phyloP scores from a whole-genome alignment of 805 yeast species.

The Wickerhamiella sergipiensis region DNA sequence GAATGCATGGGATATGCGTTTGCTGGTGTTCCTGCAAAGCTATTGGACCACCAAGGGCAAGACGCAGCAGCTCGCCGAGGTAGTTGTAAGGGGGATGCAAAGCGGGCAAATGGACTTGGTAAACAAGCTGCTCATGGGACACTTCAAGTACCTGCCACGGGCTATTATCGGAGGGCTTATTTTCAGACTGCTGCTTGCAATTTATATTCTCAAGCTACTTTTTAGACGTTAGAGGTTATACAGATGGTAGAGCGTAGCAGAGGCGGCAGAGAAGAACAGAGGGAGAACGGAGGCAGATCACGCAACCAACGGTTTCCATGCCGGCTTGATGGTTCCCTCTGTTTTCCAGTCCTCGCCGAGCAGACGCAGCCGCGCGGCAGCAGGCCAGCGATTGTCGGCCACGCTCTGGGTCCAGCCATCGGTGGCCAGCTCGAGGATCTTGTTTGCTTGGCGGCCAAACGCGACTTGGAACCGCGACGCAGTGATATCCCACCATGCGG shows the following conservation, averaged over 20 bases:
- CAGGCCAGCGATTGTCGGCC: conserved; percentile 44
- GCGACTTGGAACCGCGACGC: conserved; percentile 40
- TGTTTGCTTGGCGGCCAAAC: conserved; percentile 59
- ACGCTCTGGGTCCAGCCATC: conserved; percentile 41
- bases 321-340: conserved; percentile 30
- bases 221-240: background rate
- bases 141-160: conserved; percentile 15
- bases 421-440: conserved; percentile 38
- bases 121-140: conserved; percentile 16
- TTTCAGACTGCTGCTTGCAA: background rate
- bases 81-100: conserved; percentile 1
- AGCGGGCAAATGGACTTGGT: conserved; percentile 16
- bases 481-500: conserved; percentile 88
- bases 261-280: no score
- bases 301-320: conserved; percentile 14
- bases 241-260: background rate
- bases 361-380: conserved; percentile 64
- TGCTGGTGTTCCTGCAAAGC: conserved; percentile 10
- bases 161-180: conserved; percentile 10
- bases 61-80: conserved; percentile 1
- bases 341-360: conserved; percentile 67
- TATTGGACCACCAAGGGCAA: conserved; percentile 1
- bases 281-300: no score
- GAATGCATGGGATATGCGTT: conserved; percentile 18
- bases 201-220: background rate